Evolutionary conservation across 1,139 yeast species (phyloP).

Genomic region (Candida sojae): DNA sequence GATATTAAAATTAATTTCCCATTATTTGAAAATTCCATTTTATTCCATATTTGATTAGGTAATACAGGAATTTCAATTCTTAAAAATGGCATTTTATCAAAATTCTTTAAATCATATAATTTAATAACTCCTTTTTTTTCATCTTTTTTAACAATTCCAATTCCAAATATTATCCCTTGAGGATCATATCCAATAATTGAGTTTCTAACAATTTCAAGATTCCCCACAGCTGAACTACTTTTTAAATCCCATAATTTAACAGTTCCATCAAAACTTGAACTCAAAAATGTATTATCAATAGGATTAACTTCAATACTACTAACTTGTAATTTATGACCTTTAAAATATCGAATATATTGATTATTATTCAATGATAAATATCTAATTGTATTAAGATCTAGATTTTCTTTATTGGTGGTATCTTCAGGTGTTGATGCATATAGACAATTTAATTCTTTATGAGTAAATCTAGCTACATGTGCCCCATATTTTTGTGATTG

Average conservation of each 20-base stretch:
- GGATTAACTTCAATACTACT: slow-evolving; percentile 76
- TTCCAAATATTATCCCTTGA: slow-evolving; percentile 76
- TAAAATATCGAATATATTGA: slow-evolving; percentile 78
- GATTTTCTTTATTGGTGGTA: slow-evolving; percentile 53
- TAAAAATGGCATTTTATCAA: slow-evolving; percentile 58
- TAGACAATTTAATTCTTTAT: slow-evolving; percentile 68
- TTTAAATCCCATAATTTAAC: slow-evolving; percentile 87
- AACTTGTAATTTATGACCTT: slow-evolving; percentile 82
- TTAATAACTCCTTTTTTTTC: slow-evolving; percentile 52
- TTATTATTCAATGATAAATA: slow-evolving; percentile 78
- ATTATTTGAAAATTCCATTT: slow-evolving; percentile 80
- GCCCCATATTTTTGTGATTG: slow-evolving; percentile 92
- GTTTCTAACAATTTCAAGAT: slow-evolving; percentile 59
- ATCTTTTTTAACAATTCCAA: slow-evolving; percentile 48
- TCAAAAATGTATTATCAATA: slow-evolving; percentile 62
- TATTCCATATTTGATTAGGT: slow-evolving; percentile 52
- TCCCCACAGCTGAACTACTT: slow-evolving; percentile 61
- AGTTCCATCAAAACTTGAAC: slow-evolving; percentile 75
- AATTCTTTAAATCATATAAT: slow-evolving; percentile 60
- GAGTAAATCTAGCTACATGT: slow-evolving; percentile 83
- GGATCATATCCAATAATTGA: slow-evolving; percentile 75
- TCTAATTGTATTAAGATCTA: slow-evolving; percentile 44
- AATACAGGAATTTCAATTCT: slow-evolving; percentile 27
- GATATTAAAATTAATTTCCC: slow-evolving; percentile 73
- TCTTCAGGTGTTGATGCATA: slow-evolving; percentile 71